Evolutionary conservation across 164 flowering plant genomes (phyloP).

Genomic region (Liriodendron chinense): DNA sequence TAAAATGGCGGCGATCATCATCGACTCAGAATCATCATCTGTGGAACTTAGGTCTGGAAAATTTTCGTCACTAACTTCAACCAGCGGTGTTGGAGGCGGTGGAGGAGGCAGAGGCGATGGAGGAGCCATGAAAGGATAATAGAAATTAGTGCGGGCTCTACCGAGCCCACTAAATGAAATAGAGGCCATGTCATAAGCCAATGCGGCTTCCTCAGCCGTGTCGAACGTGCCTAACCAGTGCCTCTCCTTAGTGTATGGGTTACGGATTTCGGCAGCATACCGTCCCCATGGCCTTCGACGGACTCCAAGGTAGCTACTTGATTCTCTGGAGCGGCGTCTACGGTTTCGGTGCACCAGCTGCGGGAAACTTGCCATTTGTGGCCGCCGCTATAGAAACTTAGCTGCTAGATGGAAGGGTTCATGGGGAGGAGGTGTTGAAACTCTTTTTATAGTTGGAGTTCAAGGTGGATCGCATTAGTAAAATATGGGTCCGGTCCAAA

Average conservation of each 20-base stretch:
- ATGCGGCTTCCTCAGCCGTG: constrained; percentile 35
- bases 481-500: neutral
- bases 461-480: neutral
- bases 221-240: constrained; percentile 37
- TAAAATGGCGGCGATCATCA: constrained; percentile 34
- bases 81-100: constrained; percentile 15
- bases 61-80: constrained; percentile 8
- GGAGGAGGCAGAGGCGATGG: constrained; percentile 13
- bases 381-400: neutral
- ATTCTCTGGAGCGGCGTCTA: constrained; percentile 21
- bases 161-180: constrained; percentile 32
- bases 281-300: constrained; percentile 38
- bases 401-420: no score
- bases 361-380: neutral
- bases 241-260: constrained; percentile 34
- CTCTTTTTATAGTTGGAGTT: neutral
- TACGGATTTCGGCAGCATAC: constrained; percentile 35
- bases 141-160: constrained; percentile 35
- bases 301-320: constrained; percentile 25
- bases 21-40: constrained; percentile 29
- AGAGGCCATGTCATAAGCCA: constrained; percentile 37
- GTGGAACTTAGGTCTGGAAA: neutral
- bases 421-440: no score
- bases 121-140: constrained; percentile 20
- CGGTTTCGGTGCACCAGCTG: constrained; percentile 6